phyloP scores from a whole-genome alignment of 1,284 basidiomycete genomes.

The Boletus smithii region DNA sequence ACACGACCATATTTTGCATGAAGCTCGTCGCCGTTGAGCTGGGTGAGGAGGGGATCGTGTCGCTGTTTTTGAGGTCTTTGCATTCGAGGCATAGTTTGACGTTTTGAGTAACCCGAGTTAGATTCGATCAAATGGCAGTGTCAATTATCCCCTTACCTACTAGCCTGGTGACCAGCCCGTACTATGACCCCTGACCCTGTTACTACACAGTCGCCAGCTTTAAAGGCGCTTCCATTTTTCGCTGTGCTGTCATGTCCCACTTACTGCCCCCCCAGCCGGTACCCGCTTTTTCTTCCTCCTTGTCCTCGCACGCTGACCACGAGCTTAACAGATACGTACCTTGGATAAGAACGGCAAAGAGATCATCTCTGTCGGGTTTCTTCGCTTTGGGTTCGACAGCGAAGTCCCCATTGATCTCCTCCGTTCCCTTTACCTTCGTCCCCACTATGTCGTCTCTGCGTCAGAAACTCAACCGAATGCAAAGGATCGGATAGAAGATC shows the following conservation, averaged over 20 bases:
- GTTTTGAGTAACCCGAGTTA: too few species aligned
- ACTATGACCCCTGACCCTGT: too few species aligned
- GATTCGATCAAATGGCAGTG: neutral
- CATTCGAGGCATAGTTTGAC: constrained; percentile 74
- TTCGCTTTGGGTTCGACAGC: constrained; percentile 86
- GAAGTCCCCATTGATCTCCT: constrained; percentile 75
- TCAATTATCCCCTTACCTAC: neutral
- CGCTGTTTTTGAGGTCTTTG: constrained; percentile 55
- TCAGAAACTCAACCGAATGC: constrained; percentile 37
- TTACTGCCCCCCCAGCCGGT: constrained; percentile 23
- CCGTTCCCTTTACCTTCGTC: constrained; percentile 82
- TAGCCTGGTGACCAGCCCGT: too few species aligned
- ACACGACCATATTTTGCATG: constrained; percentile 76
- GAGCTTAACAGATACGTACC: constrained; percentile 47
- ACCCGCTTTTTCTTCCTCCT: constrained; percentile 1
- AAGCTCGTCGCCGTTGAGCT: constrained; percentile 74
- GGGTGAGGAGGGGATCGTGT: constrained; percentile 83
- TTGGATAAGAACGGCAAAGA: constrained; percentile 74
- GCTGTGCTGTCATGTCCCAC: constrained; percentile 19
- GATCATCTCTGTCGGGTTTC: constrained; percentile 75
- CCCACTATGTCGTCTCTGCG: constrained; percentile 64
- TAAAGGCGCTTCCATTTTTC: neutral
- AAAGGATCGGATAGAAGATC: constrained; percentile 45
- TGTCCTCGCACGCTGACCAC: constrained; percentile 9
- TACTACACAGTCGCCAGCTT: too few species aligned